phyloP scores from a whole-genome alignment of 139 green algal genomes.

The Limnomonas spitsbergensis region DNA sequence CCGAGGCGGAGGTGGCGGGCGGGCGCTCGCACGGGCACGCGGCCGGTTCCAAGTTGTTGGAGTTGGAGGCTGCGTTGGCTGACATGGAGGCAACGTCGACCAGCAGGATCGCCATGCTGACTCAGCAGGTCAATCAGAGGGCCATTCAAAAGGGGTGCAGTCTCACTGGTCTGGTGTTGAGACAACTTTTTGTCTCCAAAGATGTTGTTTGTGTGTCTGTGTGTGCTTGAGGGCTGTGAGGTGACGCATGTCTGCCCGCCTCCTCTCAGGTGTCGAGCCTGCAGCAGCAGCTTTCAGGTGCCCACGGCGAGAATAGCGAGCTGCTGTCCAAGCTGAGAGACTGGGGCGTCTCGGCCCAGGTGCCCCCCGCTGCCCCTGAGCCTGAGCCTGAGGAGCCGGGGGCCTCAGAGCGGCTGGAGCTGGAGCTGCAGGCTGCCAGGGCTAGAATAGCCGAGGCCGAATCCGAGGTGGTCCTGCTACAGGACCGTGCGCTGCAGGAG shows the following conservation, averaged over 20 bases:
- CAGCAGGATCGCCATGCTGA: background rate
- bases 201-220: no score
- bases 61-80: background rate
- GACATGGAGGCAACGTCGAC: background rate
- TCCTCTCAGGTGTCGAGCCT: background rate
- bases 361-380: background rate
- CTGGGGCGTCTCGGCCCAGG: background rate
- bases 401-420: constrained; percentile 6
- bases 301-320: constrained; percentile 13
- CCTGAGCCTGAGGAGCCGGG: background rate
- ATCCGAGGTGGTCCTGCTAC: background rate
- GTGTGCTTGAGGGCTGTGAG: no score
- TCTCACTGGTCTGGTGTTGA: background rate
- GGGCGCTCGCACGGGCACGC: no score
- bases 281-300: constrained; percentile 6
- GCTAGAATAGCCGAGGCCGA: background rate
- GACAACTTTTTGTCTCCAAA: no score
- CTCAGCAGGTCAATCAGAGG: background rate
- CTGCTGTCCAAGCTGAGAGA: constrained; percentile 7
- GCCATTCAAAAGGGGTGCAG: background rate
- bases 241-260: no score
- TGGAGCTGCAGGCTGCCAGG: background rate
- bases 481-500: background rate
- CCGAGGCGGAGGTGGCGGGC: background rate
- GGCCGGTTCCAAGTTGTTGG: background rate